Evolutionary conservation across 208 protist genomes (phyloP), one percentile per base, ranked within the genome.

Genomic region (Crithidia sp.): DNA sequence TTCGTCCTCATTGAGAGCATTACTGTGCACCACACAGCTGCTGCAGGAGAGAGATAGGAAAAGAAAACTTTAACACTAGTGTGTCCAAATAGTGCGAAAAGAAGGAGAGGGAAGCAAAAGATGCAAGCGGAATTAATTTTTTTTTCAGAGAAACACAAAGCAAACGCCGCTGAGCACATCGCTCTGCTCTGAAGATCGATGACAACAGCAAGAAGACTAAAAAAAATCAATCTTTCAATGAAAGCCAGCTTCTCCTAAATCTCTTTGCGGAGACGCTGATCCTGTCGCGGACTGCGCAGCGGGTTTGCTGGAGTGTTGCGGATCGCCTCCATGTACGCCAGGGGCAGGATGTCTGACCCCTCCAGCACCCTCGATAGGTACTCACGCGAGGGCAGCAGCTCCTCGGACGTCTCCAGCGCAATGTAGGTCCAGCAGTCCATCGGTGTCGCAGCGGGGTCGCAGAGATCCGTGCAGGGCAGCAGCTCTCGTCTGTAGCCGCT

Each of bases 351-450:
- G 36, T 88, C 80, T 0, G 56, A 52, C 12, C 84, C 84, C 55
- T 88, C 84, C 37, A 88, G 67, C 40, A 88, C 84, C 12, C 84
- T 75, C 2, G 71, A 47, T 16, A 83, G 62, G 68, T 88, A 88
- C 77, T 88, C 84, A 37, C 61, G 70, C 7, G 80, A 85, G 37
- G 84, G 84, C 53, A 88, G 52, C 43, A 85, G 36, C 16, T 65
- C 64, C 54, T 88, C 84, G 0, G 63, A 67, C 10, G 84, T 88
- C 7, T 77, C 58, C 56, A 65, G 71, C 4, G 84, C 84, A 56
- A 85, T 79, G 74, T 88, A 88, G 0, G 76, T 67, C 84, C 84
- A 88, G 43, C 77, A 82, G 12, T 69, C 49, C 71, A 47, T 49
- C 57, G 69, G 55, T 14, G 64, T n/a, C 8, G 65, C 69, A 45